phyloP scores from a whole-genome alignment of 2,329 filamentous ascomycete genomes.

The Cladosporium sphaerospermum region DNA sequence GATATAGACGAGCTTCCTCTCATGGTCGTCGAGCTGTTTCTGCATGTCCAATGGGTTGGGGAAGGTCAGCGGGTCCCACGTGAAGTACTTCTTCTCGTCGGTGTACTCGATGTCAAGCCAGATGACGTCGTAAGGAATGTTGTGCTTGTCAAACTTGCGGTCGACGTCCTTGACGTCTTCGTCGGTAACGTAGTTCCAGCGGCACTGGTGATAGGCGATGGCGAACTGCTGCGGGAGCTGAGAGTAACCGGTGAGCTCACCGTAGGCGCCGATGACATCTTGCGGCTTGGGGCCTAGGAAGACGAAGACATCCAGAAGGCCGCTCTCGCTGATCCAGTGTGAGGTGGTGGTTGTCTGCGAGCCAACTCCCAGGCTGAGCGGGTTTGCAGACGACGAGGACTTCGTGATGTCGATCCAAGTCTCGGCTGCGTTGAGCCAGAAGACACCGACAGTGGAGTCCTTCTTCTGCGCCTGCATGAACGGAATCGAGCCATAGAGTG shows the following conservation, averaged over 20 bases:
- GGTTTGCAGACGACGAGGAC: slow-evolving; percentile 64
- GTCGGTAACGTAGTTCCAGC: slow-evolving; percentile 98
- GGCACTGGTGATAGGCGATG: slow-evolving; percentile 92
- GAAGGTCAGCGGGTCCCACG: slow-evolving; percentile 88
- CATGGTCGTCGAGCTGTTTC: slow-evolving; percentile 74
- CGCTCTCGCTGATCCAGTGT: slow-evolving; percentile 94
- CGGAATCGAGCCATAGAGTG: slow-evolving; percentile 91
- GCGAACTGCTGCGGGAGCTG: slow-evolving; percentile 88
- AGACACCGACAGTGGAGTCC: slow-evolving; percentile 87
- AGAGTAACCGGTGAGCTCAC: slow-evolving; percentile 84
- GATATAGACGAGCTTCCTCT: slow-evolving; percentile 85
- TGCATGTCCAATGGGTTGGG: slow-evolving; percentile 80
- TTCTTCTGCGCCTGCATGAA: slow-evolving; percentile 97
- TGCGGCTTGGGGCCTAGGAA: slow-evolving; percentile 84
- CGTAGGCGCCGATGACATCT: slow-evolving; percentile 75
- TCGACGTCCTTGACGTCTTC: slow-evolving; percentile 97
- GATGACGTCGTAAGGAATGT: slow-evolving; percentile 96
- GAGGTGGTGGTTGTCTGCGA: slow-evolving; percentile 73
- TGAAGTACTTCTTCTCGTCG: slow-evolving; percentile 96
- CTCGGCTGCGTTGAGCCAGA: slow-evolving; percentile 96
- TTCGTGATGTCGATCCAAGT: slow-evolving; percentile 97
- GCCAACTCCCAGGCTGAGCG: slow-evolving; percentile 64
- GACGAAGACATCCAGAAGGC: slow-evolving; percentile 85
- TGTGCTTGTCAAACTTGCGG: slow-evolving; percentile 87
- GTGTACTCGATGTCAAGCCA: slow-evolving; percentile 99